Evolutionary conservation across 768 basidiomycete genomes (phyloP).

Genomic region (Pholiota molesta): DNA sequence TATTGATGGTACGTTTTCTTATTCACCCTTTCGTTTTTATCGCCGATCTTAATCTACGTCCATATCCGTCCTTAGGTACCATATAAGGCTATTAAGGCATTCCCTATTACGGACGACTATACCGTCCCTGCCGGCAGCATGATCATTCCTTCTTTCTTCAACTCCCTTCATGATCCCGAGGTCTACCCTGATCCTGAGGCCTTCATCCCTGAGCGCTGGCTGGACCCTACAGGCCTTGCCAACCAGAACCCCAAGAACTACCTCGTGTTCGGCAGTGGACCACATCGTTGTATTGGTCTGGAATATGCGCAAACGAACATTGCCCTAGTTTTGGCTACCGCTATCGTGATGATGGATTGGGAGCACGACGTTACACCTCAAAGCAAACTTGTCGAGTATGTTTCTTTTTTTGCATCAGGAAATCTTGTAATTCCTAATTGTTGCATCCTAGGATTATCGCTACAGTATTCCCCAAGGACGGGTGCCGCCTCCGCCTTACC

Average conservation of each 20-base stretch:
- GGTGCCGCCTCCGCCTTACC: constrained; percentile 77
- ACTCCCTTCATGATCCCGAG: constrained; percentile 87
- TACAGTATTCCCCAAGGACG: constrained; percentile 96
- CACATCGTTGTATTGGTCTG: constrained; percentile 89
- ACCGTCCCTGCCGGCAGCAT: constrained; percentile 90
- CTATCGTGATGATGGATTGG: constrained; percentile 79
- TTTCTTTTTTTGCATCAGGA: constrained; percentile 22
- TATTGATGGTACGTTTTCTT: constrained; percentile 77
- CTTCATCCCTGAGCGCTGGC: constrained; percentile 91
- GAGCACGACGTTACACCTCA: constrained; percentile 82
- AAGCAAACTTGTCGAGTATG: constrained; percentile 83
- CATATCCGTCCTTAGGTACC: constrained; percentile 63
- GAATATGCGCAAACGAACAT: constrained; percentile 96
- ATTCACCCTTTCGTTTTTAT: constrained; percentile 12
- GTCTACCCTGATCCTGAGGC: constrained; percentile 87
- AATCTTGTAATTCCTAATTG: constrained; percentile 1
- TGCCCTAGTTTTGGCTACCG: constrained; percentile 81
- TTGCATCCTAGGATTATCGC: constrained; percentile 75
- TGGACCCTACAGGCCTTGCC: constrained; percentile 78
- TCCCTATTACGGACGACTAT: constrained; percentile 92
- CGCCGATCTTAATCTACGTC: constrained; percentile 14
- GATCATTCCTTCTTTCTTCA: constrained; percentile 94
- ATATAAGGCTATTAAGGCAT: constrained; percentile 86
- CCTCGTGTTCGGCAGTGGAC: constrained; percentile 93
- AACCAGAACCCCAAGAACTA: constrained; percentile 91